phyloP scores from a whole-genome alignment of 805 yeast species.

The Maudiozyma turicensis region DNA sequence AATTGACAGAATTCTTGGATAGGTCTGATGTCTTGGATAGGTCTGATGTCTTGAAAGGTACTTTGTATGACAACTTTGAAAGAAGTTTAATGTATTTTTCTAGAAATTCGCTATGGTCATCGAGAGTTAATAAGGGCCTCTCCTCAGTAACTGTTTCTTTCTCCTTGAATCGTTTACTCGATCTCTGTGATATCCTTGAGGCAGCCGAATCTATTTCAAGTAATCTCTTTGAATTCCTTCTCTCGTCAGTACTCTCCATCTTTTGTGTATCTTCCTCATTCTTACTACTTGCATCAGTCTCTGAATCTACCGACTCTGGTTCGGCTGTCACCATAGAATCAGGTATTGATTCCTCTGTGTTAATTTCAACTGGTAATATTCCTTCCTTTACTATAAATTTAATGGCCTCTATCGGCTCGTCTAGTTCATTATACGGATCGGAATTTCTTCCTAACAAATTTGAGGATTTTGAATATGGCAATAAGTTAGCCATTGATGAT shows the following conservation, averaged over 20 bases:
- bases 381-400: conserved; percentile 23
- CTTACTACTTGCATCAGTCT: neutral
- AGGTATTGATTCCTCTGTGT: neutral
- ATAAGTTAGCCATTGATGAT: conserved; percentile 15
- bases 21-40: conserved; percentile 4
- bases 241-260: neutral
- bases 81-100: conserved; percentile 9
- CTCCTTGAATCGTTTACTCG: conserved; percentile 34
- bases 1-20: conserved; percentile 3
- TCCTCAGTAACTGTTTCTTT: conserved; percentile 4
- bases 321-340: neutral
- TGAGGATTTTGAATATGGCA: conserved; percentile 33
- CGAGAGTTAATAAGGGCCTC: neutral
- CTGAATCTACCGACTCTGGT: neutral
- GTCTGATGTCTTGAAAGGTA: conserved; percentile 6
- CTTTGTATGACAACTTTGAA: neutral
- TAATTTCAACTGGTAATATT: neutral
- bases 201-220: conserved; percentile 5
- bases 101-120: conserved; percentile 14
- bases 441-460: conserved; percentile 29
- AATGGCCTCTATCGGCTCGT: conserved; percentile 39
- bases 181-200: conserved; percentile 25
- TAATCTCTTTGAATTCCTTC: neutral
- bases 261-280: too few species aligned
- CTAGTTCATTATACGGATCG: conserved; percentile 46